phyloP scores from a whole-genome alignment of 257 asterid genomes.

The Nicotiana otophora region DNA sequence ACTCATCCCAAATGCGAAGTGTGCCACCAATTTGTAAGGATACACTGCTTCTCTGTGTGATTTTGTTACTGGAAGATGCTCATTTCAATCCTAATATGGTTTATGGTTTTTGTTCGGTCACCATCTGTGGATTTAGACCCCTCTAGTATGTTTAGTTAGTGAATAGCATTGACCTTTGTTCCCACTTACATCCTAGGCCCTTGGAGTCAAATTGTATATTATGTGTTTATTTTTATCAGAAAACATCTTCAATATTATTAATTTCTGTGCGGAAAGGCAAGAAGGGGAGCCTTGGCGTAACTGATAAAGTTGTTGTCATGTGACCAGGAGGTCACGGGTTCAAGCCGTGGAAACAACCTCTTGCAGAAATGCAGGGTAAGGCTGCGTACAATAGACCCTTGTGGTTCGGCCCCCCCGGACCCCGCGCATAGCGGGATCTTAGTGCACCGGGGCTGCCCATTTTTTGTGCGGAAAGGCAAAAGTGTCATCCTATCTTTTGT shows the following conservation, averaged over 20 bases:
- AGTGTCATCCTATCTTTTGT: background rate
- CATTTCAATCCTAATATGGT: background rate
- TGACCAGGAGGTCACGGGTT: too few species aligned
- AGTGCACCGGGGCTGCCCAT: too few species aligned
- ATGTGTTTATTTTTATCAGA: background rate
- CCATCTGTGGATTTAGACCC: background rate
- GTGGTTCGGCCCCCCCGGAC: too few species aligned
- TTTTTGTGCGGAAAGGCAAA: background rate
- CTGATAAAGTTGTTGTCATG: too few species aligned
- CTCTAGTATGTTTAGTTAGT: background rate
- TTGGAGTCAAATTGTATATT: background rate
- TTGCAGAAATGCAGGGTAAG: too few species aligned
- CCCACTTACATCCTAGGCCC: background rate
- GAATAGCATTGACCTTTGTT: background rate
- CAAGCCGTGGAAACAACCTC: too few species aligned
- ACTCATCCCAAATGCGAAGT: constrained; percentile 95
- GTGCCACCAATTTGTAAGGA: constrained; percentile 76
- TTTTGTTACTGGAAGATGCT: background rate
- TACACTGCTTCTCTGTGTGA: background rate
- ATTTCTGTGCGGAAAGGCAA: background rate
- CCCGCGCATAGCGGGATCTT: too few species aligned
- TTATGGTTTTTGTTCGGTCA: background rate
- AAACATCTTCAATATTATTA: background rate
- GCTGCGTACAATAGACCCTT: too few species aligned
- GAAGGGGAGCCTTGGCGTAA: too few species aligned